Base-by-base conservation (phyloP, 345 rosid species). In the Camelina sativa region DNA sequence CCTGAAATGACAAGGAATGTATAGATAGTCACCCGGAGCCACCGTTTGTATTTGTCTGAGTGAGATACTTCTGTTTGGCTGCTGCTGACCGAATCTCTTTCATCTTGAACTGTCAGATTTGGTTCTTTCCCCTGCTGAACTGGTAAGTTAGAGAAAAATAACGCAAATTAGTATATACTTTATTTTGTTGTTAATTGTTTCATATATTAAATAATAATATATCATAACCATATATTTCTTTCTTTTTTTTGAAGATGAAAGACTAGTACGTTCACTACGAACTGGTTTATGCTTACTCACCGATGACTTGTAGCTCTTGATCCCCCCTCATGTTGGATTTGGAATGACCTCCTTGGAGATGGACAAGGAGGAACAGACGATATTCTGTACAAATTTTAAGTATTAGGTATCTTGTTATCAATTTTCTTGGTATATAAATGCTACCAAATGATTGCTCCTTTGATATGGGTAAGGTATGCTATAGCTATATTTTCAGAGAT, bases 1-100 rank as follows among this genome's bases (percentile, higher is more conserved):
- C 86, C 85, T 2, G 76, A 20, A 63, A 88, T 85, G 52, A 84
- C 78, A 16, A 71, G 76, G 47, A 84, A 22, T 32, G 84, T 22
- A 25, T 76, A 85, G 28, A 77, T 1, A 20, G 62, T 34, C 30
- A 85, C 51, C 44, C 74, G 55, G 16, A 84, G 20, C 91, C 86
- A 84, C 82, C 82, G 38, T 69, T 51, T 76, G 70, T 65, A 76
- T 3, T 22, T 69, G 58, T 50, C 46, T 2, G 76, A 69, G 74
- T 15, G 8, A 65, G 82, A 16, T 28, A 44, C 48, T 65, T 17
- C 32, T 69, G 54, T 16, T 65, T 48, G 67, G 67, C 72, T 74
- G 74, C 35, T 54, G 54, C 37, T 62, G 55, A n/a, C 48, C 7
- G 37, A 23, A 8, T 19, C 57, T 23, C 16, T 20, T 69, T 79